Percentiles rank a stretch among this genome's conserved stretches.
Evolutionary conservation across 306 rosid genomes (phyloP).

Genomic region (Cotoneaster glaucophyllus): DNA sequence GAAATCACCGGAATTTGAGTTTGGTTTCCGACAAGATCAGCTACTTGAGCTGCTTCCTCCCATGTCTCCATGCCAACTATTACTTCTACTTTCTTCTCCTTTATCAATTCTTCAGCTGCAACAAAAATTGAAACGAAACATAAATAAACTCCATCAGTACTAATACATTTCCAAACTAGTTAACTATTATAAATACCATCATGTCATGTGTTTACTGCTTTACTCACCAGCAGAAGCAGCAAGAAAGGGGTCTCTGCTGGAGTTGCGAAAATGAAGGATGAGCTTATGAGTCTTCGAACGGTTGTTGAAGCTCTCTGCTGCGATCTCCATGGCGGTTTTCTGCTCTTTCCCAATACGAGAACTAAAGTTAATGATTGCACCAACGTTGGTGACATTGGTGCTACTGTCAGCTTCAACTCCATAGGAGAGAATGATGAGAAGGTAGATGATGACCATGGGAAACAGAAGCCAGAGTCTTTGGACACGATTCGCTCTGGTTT

Average conservation of each 20-base stretch:
- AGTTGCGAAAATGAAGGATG: background rate
- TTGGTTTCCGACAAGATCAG: conserved; percentile 32
- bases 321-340: conserved; percentile 40
- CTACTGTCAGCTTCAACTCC: conserved; percentile 9
- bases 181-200: background rate
- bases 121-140: background rate
- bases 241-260: conserved; percentile 1
- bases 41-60: conserved; percentile 56
- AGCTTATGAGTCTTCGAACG: conserved; percentile 7
- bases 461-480: conserved; percentile 9
- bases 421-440: background rate
- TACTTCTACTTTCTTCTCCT: conserved; percentile 27
- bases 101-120: conserved; percentile 44
- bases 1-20: conserved; percentile 41
- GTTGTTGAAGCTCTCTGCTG: conserved; percentile 28
- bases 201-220: background rate
- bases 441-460: background rate
- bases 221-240: conserved; percentile 21
- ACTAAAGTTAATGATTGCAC: conserved; percentile 32
- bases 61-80: conserved; percentile 48
- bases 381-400: conserved; percentile 21
- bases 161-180: background rate
- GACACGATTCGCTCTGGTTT: background rate
- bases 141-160: too few relatives aligned
- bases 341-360: conserved; percentile 37